A percentile compares a stretch with the other conserved stretches of the same genome.
phyloP scores from a whole-genome alignment of 1,139 yeast species.

The Arxiozyma telluris region DNA sequence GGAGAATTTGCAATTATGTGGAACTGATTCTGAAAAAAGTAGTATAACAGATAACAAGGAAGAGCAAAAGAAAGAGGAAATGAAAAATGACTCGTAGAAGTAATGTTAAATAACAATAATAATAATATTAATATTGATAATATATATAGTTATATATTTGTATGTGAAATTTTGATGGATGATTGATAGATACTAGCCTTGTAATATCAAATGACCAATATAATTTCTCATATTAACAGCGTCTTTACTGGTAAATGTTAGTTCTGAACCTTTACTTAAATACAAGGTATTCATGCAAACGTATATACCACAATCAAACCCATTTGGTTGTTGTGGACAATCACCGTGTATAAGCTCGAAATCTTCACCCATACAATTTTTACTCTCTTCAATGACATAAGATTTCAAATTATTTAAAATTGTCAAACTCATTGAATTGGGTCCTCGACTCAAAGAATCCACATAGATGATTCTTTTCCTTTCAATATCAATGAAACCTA shows the following conservation, averaged over 20 bases:
- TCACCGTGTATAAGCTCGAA: slow-evolving; percentile 34
- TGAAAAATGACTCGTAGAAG: slow-evolving; percentile 8
- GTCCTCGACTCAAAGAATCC: slow-evolving; percentile 53
- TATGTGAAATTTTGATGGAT: neutral
- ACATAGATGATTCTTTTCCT: slow-evolving; percentile 54
- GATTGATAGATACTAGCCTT: slow-evolving; percentile 6
- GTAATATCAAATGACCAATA: slow-evolving; percentile 40
- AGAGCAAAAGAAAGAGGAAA: neutral
- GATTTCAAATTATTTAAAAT: slow-evolving; percentile 48
- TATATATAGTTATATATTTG: too few relatives aligned
- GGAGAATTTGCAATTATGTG: slow-evolving; percentile 1
- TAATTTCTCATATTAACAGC: slow-evolving; percentile 60
- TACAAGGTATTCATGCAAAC: slow-evolving; percentile 71
- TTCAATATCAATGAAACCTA: slow-evolving; percentile 65
- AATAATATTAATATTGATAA: neutral
- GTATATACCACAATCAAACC: slow-evolving; percentile 93
- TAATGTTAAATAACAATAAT: neutral
- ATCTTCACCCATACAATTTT: slow-evolving; percentile 32
- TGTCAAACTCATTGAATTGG: slow-evolving; percentile 45
- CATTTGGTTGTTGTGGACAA: slow-evolving; percentile 84
- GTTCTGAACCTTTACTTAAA: slow-evolving; percentile 39
- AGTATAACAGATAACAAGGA: neutral
- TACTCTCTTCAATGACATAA: slow-evolving; percentile 54
- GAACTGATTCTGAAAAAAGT: neutral
- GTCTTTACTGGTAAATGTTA: slow-evolving; percentile 58